Percentiles rank a stretch among this genome's conserved stretches.
Evolutionary conservation across 768 basidiomycete species (phyloP).

Genomic region (Hericium erinaceus): DNA sequence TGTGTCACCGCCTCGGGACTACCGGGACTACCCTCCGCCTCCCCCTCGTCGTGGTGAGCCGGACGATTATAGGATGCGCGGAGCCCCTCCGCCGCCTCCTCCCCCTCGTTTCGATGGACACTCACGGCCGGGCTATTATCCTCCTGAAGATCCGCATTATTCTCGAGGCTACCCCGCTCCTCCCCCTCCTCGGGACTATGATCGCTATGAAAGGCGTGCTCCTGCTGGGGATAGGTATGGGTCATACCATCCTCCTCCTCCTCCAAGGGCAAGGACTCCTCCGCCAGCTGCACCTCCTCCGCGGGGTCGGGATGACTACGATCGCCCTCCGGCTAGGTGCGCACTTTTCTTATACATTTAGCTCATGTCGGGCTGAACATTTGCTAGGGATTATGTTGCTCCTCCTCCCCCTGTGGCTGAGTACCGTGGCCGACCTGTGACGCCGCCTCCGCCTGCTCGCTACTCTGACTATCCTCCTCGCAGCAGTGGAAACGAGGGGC

Average conservation of each 20-base stretch:
- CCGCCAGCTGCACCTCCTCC: conserved; percentile 4
- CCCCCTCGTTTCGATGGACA: conserved; percentile 39
- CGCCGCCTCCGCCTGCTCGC: conserved; percentile 18
- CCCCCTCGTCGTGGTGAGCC: conserved; percentile 47
- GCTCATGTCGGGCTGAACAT: neutral
- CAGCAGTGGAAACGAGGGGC: conserved; percentile 10
- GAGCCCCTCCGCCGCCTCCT: conserved; percentile 37
- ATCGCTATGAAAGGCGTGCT: conserved; percentile 49
- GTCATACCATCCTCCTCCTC: conserved; percentile 37
- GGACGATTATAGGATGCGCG: conserved; percentile 61
- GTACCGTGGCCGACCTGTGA: conserved; percentile 15
- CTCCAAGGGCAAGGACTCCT: conserved; percentile 24
- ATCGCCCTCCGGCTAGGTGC: conserved; percentile 9
- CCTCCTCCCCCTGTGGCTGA: conserved; percentile 9
- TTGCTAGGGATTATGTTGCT: neutral
- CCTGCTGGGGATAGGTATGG: conserved; percentile 33
- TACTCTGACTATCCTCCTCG: conserved; percentile 18
- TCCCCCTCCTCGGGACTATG: conserved; percentile 37
- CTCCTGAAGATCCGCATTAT: conserved; percentile 34
- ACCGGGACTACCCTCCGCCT: conserved; percentile 51
- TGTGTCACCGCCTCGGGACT: conserved; percentile 54
- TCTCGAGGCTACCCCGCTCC: conserved; percentile 45
- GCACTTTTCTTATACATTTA: neutral
- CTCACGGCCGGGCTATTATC: conserved; percentile 35
- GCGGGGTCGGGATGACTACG: conserved; percentile 26